phyloP scores from a whole-genome alignment of 148 eudicot genomes.

The Salicornia ramosissima region DNA sequence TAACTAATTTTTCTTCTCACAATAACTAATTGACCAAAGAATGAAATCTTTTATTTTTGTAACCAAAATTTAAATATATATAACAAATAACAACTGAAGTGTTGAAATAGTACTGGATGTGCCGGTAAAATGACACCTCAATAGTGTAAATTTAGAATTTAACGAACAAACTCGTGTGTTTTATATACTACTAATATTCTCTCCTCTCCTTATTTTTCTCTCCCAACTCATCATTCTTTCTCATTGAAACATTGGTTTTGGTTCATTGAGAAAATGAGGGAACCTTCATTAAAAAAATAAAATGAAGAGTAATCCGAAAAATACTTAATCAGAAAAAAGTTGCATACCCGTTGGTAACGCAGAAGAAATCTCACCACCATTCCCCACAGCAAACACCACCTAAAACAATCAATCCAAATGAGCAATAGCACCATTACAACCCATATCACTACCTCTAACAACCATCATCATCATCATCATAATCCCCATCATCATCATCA shows the following conservation, averaged over 20 bases:
- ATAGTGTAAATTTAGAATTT: constrained; percentile 16
- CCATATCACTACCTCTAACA: constrained; percentile 7
- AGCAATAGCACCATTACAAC: constrained; percentile 20
- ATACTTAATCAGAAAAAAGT: constrained; percentile 22
- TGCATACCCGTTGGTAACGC: constrained; percentile 64
- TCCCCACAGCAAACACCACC: constrained; percentile 20
- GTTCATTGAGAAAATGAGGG: constrained; percentile 39
- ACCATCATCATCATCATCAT: constrained; percentile 5
- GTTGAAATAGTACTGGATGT: neutral
- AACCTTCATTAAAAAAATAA: constrained; percentile 26
- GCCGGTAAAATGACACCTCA: constrained; percentile 17
- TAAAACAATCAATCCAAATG: constrained; percentile 11
- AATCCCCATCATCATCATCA: constrained; percentile 17
- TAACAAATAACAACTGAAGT: neutral
- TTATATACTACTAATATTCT: neutral
- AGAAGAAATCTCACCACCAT: constrained; percentile 45
- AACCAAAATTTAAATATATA: too few species aligned
- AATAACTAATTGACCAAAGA: too few species aligned
- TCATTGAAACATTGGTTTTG: constrained; percentile 8
- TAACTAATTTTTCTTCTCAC: too few species aligned
- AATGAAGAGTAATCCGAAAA: constrained; percentile 26
- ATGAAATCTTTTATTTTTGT: too few species aligned
- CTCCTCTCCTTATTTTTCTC: constrained; percentile 39
- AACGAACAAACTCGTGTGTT: constrained; percentile 8
- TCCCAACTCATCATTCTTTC: constrained; percentile 10